Evolutionary conservation across 148 eudicot species (phyloP).

Genomic region (Dysphania ambrosioides): DNA sequence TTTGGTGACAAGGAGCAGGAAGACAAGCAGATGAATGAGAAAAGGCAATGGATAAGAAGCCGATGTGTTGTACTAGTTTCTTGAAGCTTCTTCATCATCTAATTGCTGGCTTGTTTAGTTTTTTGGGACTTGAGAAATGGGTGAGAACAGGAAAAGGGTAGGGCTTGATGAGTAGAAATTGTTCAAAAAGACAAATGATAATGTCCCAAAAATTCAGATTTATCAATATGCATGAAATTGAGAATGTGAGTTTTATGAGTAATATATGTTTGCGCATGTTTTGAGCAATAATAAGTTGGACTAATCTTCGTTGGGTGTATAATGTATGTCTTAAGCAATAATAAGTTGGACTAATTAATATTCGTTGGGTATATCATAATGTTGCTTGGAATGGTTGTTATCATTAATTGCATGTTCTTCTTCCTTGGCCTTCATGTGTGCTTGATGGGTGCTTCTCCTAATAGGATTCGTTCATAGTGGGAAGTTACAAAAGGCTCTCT

Average conservation of each 20-base stretch:
- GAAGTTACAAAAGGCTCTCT: conserved; percentile 12
- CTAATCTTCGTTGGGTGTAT: no score
- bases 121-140: neutral
- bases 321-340: conserved; percentile 38
- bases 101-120: neutral
- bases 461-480: neutral
- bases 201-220: conserved; percentile 4
- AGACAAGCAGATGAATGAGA: conserved; percentile 22
- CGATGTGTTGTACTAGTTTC: neutral
- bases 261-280: conserved; percentile 27
- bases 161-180: conserved; percentile 11
- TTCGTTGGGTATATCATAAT: conserved; percentile 25
- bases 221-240: neutral
- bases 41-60: conserved; percentile 21
- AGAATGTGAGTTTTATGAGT: neutral
- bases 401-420: conserved; percentile 19
- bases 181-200: conserved; percentile 11
- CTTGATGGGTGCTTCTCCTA: conserved; percentile 1
- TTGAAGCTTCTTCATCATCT: conserved; percentile 31
- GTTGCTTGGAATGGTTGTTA: conserved; percentile 24
- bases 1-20: conserved; percentile 12
- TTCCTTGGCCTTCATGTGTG: conserved; percentile 10
- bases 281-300: conserved; percentile 27
- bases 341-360: conserved; percentile 10
- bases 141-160: no score